phyloP scores from a whole-genome alignment of 2,329 filamentous ascomycete species.

The Penicillium sp. region DNA sequence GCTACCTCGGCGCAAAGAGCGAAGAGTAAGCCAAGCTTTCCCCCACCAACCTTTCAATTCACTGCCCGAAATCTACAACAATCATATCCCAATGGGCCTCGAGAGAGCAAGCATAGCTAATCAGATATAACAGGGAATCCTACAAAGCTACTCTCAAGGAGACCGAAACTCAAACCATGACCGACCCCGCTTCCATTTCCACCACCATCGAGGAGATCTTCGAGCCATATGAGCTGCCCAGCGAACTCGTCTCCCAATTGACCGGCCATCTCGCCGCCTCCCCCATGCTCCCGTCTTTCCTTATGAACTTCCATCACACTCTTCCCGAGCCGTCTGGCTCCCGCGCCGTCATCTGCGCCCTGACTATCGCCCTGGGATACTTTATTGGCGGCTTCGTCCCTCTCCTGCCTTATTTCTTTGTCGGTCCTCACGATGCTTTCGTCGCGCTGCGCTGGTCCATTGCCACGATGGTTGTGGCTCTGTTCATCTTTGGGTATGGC shows the following conservation, averaged over 20 bases:
- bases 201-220: conserved; percentile 47
- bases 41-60: not conserved
- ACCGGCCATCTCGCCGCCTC: conserved; percentile 45
- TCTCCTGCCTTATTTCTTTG: conserved; percentile 62
- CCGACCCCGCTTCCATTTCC: conserved; percentile 38
- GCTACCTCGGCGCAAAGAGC: conserved; percentile 68
- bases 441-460: conserved; percentile 68
- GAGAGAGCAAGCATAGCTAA: conserved; percentile 1
- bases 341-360: conserved; percentile 45
- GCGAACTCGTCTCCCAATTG: conserved; percentile 43
- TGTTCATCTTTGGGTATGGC: conserved; percentile 59
- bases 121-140: conserved; percentile 40
- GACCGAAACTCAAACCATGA: conserved; percentile 40
- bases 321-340: conserved; percentile 47
- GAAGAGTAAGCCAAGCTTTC: conserved; percentile 41
- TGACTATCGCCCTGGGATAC: conserved; percentile 50
- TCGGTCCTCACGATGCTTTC: conserved; percentile 81
- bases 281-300: conserved; percentile 46
- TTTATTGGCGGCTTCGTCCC: conserved; percentile 56
- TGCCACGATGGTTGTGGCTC: conserved; percentile 56
- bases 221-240: conserved; percentile 47
- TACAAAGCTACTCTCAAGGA: conserved; percentile 49
- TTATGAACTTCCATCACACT: conserved; percentile 52
- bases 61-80: not conserved
- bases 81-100: not conserved